Conservation (phyloP, 345 rosid species). For the Nasturtium officinale region DNA sequence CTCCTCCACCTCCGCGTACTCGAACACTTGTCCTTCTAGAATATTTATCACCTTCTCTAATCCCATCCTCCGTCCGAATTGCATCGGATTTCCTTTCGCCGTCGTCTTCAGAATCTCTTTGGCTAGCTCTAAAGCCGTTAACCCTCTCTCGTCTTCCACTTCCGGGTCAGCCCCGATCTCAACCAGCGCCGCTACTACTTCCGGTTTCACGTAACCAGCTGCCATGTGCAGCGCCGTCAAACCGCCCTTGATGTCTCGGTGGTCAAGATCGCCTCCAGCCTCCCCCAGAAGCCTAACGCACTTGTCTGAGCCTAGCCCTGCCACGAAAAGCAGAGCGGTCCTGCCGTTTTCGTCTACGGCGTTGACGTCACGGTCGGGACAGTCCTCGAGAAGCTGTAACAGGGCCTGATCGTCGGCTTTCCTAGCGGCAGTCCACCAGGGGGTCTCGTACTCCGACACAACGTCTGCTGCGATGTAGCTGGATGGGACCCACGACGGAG, state of each 20-base stretch:
- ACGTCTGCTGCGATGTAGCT: constrained; percentile 79
- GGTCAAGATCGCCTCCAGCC: constrained; percentile 70
- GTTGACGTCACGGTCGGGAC: constrained; percentile 62
- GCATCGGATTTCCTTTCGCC: constrained; percentile 81
- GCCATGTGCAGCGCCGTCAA: constrained; percentile 92
- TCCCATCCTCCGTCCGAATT: constrained; percentile 75
- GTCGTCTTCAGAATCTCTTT: constrained; percentile 68
- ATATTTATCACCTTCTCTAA: constrained; percentile 60
- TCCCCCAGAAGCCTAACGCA: constrained; percentile 71
- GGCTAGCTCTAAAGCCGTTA: constrained; percentile 72
- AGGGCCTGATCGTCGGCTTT: constrained; percentile 76
- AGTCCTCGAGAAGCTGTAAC: constrained; percentile 44
- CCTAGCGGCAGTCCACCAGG: constrained; percentile 95
- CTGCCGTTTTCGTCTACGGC: constrained; percentile 82
- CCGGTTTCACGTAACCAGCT: constrained; percentile 82
- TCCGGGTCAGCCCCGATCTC: constrained; percentile 80
- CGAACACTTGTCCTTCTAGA: constrained; percentile 62
- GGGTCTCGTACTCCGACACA: constrained; percentile 83
- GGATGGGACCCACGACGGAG: constrained; percentile 81
- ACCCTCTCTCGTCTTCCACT: constrained; percentile 64
- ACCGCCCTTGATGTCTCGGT: constrained; percentile 69
- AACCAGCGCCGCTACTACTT: constrained; percentile 54
- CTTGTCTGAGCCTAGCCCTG: constrained; percentile 79
- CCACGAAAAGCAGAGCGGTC: constrained; percentile 78
- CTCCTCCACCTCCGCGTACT: constrained; percentile 86